Base-by-base conservation (phyloP, 768 basidiomycete genomes). In the Lactarius deliciosus region DNA sequence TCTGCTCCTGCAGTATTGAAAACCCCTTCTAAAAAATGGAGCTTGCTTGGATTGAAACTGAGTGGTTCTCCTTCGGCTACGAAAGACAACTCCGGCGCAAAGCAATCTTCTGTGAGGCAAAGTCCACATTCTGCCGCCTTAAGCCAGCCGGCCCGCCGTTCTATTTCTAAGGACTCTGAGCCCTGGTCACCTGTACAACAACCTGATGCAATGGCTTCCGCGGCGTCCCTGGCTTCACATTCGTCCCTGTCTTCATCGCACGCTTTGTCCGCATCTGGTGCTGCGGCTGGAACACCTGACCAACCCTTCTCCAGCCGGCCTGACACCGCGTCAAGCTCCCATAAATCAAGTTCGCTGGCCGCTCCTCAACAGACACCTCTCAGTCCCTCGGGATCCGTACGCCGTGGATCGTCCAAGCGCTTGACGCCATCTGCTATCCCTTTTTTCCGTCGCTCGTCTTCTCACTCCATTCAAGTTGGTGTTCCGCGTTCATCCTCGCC, bases 11-110 rank as follows among this genome's bases (percentile, higher is more conserved):
- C 79, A 18, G 79, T 82, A 53, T 79, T 82, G 60, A 91, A 91
- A 79, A 90, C 91, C 3, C 92, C 93, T 40, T 92, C 91, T n/a
- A 95, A 94, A 83, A 96, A 96, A 77, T 96, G 94, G 94, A 95
- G 93, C 74, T 91, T 96, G 28, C 79, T 95, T 5, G 92, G 90
- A 70, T 83, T 91, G 75, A 91, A 85, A 74, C 76, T 92, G 60
- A 83, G 87, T 16, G 83, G 83, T 65, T 88, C 86, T 32, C 86
- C 89, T 58, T 87, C 87, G 22, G 81, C 86, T 1, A 77, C 80
- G 75, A 81, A 75, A 70, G 81, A 83, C 64, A 72, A 72, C 1
- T 61, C 76, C 32, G 74, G 72, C 60, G 62, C 77, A 74, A 77
- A 85, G 69, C 85, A 85, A 50, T 79, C 86, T 36, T 76, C 79